Evolutionary conservation across 805 yeast genomes (phyloP), one percentile per base, ranked within the genome.

Genomic region (Candida michaelii): DNA sequence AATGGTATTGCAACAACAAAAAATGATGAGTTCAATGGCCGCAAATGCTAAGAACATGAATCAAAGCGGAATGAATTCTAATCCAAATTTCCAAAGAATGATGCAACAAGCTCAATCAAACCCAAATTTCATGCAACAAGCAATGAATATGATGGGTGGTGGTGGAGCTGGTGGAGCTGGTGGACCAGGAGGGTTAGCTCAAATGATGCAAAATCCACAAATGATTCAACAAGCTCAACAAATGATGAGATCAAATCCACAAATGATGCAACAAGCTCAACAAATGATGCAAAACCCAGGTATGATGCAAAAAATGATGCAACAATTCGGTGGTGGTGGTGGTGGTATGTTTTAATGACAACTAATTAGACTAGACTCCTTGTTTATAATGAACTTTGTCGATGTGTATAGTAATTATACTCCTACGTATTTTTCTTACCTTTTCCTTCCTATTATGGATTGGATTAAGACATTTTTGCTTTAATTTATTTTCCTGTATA

Each of bases 11-110:
- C 74, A 82, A 68, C 98, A 93, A 66, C 96, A 87, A 62, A 80
- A 85, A 62, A 85, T 89, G 84, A 89, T 93, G 96, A 89, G 95
- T 0, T 75, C 82, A 40, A 87, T 91, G 93, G 97, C 96, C 2
- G 70, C 79, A 72, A 73, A 75, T 67, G 76, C 70, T 39, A 65
- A 64, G 21, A 49, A 48, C 39, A 43, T 42, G 47, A 50, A 47
- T 23, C 42, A 36, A 24, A 7, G 38, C 19, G 49, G 45, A 11
- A 15, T 32, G 23, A 39, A 36, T 1, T 56, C 59, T 4, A 73
- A 71, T 35, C 72, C 77, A 15, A 67, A 67, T 49, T 71, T 75
- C 63, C 69, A 76, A 38, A 59, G 80, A 45, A 68, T 69, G 74
- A 69, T 70, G 83, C 72, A 78, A 68, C 75, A 79, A 66, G 74